These are phyloP conservation scores for Boletus subcaerulescens DNA, from an alignment of 768 basidiomycete species.

Conservation along the genomic window DNA sequence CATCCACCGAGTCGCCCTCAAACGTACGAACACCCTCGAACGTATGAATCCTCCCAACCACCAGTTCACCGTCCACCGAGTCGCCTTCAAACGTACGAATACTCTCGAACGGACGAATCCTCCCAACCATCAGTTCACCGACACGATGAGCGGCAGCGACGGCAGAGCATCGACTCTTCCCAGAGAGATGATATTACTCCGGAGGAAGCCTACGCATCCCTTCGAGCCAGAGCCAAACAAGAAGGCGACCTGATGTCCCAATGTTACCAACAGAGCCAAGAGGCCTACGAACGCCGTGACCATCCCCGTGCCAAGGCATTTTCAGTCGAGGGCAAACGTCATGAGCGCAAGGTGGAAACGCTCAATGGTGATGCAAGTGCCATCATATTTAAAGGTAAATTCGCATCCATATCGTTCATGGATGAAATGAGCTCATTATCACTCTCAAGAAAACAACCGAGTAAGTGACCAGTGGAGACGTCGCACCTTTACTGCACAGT, in stretches of 20 bases:
- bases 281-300: conserved; percentile 70
- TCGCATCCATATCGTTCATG: conserved; percentile 9
- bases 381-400: conserved; percentile 71
- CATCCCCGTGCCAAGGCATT: conserved; percentile 77
- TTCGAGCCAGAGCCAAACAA: conserved; percentile 71
- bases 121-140: neutral
- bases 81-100: too few relatives aligned
- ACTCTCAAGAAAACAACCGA: conserved; percentile 66
- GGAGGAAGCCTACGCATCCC: conserved; percentile 46
- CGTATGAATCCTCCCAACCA: too few relatives aligned
- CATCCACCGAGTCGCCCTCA: neutral
- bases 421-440: neutral
- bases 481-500: neutral
- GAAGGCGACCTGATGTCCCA: conserved; percentile 76
- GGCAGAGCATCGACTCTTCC: neutral
- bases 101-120: too few relatives aligned
- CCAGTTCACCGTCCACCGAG: neutral
- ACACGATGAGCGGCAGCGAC: conserved; percentile 8
- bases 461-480: conserved; percentile 28
- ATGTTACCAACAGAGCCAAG: conserved; percentile 62
- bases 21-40: too few relatives aligned
- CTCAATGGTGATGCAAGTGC: conserved; percentile 78
- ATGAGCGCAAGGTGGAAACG: conserved; percentile 69
- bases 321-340: conserved; percentile 73
- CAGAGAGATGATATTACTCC: neutral